phyloP scores from a whole-genome alignment of 352 stramenopile genomes.

The Pythium sukuiense region DNA sequence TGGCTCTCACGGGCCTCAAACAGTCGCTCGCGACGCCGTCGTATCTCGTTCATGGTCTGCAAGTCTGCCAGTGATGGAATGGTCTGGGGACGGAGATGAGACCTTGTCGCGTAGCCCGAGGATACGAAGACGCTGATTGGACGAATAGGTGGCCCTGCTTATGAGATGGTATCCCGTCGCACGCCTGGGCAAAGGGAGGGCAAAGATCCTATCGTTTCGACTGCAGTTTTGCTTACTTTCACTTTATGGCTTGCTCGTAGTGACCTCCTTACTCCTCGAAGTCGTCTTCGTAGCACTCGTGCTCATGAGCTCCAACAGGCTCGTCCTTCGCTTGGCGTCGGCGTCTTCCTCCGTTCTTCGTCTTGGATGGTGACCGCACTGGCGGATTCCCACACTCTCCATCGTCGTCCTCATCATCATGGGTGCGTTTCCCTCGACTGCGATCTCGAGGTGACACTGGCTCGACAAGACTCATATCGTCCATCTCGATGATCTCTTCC shows the following conservation, averaged over 20 bases:
- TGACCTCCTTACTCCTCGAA: slow-evolving; percentile 56
- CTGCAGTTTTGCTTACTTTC: too few relatives aligned
- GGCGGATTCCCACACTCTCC: background rate
- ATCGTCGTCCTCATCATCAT: background rate
- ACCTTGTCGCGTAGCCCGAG: too few relatives aligned
- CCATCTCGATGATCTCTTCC: slow-evolving; percentile 78
- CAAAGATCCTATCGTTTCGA: too few relatives aligned
- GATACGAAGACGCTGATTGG: too few relatives aligned
- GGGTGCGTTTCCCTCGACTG: background rate
- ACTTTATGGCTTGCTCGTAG: too few relatives aligned
- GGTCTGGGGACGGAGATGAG: too few relatives aligned
- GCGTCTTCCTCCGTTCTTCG: slow-evolving; percentile 17
- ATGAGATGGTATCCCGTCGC: too few relatives aligned
- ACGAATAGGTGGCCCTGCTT: too few relatives aligned
- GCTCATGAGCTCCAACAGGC: slow-evolving; percentile 33
- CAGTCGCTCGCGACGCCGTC: background rate
- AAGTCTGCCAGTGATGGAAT: too few relatives aligned
- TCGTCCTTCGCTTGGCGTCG: slow-evolving; percentile 22
- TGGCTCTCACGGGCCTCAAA: background rate
- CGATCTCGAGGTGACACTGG: slow-evolving; percentile 11
- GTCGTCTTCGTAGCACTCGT: slow-evolving; percentile 77
- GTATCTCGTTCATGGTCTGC: background rate
- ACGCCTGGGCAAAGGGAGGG: too few relatives aligned
- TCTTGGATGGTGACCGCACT: slow-evolving; percentile 2
- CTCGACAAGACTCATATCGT: slow-evolving; percentile 34